Base-by-base conservation (phyloP, 169 alveolate species). In the Plasmodium coatneyi region DNA sequence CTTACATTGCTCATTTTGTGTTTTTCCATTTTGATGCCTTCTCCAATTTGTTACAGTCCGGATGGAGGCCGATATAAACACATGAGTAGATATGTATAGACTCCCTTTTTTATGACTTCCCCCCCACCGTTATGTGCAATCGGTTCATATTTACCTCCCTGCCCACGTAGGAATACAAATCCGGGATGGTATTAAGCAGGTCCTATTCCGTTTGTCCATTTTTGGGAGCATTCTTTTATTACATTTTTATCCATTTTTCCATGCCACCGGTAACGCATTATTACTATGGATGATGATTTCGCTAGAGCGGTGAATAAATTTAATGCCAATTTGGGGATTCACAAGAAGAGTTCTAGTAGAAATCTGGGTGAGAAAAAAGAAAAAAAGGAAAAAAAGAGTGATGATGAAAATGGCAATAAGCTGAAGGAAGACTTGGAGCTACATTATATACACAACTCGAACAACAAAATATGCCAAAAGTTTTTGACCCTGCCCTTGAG, bases 241-340 rank as follows among this genome's bases (percentile, higher is more conserved):
- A 49, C 22, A 14, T 49, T 12, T 49, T 14, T 49, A 14, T 49
- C 7, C 60, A 16, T 49, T 49, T 49, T 12, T 16, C 60, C 60
- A 49, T 49, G 60, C 60, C 60, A 49, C 60, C 60, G 60, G 2
- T 16, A 49, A 49, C 25, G 9, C 25, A 0, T 36, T 7, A n/a
- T 71, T 7, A 86, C 70, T 16, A 86, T 86, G 93, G 93, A 86
- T 78, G 93, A 86, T 86, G 93, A 86, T 49, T 86, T 86, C 71
- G 46, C 56, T n/a, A 76, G 82, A 39, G 93, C 93, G 79, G 28
- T 86, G 9, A 86, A 86, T 52, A 86, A 86, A 86, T 86, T 86
- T 16, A 86, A 86, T 36, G 34, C 93, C 6, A 86, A 86, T 19
- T 79, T 76, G 41, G 19, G 32, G 60, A 78, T 49, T 79, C 36